A percentile compares a stretch with the other conserved stretches of the same genome.
These are phyloP conservation scores for Dichomitus squalens DNA, from an alignment of 1,284 basidiomycete species.

Conservation along the genomic window DNA sequence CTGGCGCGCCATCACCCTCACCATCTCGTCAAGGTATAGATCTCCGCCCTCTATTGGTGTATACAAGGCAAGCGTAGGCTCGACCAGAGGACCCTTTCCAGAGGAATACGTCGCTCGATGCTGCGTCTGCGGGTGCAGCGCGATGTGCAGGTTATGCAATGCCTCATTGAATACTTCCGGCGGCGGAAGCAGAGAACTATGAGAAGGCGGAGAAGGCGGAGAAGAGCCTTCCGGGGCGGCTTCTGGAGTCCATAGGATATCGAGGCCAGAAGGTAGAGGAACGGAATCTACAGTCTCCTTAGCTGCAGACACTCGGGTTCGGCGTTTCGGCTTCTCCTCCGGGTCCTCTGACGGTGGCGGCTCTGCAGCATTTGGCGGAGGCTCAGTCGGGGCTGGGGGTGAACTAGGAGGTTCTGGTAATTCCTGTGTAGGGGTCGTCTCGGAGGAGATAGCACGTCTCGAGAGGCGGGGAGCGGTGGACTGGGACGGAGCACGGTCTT, in stretches of 20 bases:
- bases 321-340: constrained; percentile 46
- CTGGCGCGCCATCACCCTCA: constrained; percentile 71
- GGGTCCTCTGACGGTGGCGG: constrained; percentile 33
- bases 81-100: constrained; percentile 51
- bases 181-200: constrained; percentile 44
- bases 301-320: constrained; percentile 33
- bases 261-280: constrained; percentile 53
- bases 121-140: constrained; percentile 79
- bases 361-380: constrained; percentile 31
- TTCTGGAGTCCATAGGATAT: constrained; percentile 68
- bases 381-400: constrained; percentile 31
- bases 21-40: constrained; percentile 76
- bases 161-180: constrained; percentile 69
- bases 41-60: constrained; percentile 87
- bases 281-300: constrained; percentile 29
- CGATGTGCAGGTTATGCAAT: constrained; percentile 71
- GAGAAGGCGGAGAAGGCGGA: constrained; percentile 13
- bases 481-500: constrained; percentile 29
- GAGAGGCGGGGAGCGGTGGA: constrained; percentile 32
- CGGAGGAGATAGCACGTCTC: constrained; percentile 36
- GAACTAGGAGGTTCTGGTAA: constrained; percentile 23
- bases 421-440: constrained; percentile 18
- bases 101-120: constrained; percentile 66
- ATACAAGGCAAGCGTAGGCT: constrained; percentile 80
- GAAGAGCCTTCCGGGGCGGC: constrained; percentile 31